phyloP scores from a whole-genome alignment of 352 stramenopile genomes.

The Globisporangium canariense region DNA sequence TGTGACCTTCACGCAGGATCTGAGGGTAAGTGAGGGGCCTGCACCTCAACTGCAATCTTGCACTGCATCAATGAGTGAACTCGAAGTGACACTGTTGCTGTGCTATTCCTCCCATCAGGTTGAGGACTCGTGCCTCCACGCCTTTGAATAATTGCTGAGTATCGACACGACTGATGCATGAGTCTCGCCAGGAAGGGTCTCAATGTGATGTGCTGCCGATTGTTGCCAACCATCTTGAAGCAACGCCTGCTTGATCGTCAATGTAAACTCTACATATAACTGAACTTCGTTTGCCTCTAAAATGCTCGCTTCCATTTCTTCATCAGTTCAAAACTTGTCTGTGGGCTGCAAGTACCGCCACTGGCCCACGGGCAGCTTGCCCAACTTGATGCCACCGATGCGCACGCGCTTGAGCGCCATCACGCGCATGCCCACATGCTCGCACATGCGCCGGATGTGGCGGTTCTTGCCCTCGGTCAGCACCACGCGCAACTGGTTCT shows the following conservation, averaged over 20 bases:
- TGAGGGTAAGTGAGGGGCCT: too few species aligned
- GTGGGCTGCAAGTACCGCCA: conserved; percentile 80
- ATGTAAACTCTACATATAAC: conserved; percentile 8
- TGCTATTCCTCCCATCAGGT: conserved; percentile 28
- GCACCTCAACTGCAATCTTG: neutral
- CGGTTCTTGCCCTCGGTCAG: conserved; percentile 95
- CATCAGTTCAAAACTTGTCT: conserved; percentile 36
- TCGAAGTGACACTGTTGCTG: too few species aligned
- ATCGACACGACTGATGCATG: neutral
- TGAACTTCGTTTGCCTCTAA: neutral
- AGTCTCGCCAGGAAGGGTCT: neutral
- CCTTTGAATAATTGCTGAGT: conserved; percentile 23
- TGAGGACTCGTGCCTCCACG: conserved; percentile 38
- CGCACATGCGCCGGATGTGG: conserved; percentile 96
- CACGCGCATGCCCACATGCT: conserved; percentile 88
- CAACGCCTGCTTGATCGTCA: too few species aligned
- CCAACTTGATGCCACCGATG: conserved; percentile 88
- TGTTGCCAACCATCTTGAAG: neutral
- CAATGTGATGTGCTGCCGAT: neutral
- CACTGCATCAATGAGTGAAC: neutral
- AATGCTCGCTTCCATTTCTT: neutral
- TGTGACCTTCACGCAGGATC: conserved; percentile 50
- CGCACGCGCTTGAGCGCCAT: conserved; percentile 88
- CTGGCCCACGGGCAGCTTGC: conserved; percentile 58
- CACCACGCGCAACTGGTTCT: conserved; percentile 82